Evolutionary conservation across 139 green algal genomes (phyloP), one percentile per base, ranked within the genome.

Genomic region (Edaphochlamys debaryana): DNA sequence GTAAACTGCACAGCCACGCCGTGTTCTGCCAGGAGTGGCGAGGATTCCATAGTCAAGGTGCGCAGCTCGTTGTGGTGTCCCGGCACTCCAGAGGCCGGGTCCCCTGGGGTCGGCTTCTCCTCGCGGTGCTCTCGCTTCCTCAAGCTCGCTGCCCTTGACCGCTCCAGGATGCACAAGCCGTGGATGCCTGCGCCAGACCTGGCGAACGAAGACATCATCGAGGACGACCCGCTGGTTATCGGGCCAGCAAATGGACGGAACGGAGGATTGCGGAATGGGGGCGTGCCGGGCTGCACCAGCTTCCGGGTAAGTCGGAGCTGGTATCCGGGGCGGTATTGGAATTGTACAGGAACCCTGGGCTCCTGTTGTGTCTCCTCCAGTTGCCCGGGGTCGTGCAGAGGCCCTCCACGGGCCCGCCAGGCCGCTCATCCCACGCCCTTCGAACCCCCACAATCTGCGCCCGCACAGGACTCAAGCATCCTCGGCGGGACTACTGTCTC

Each of bases 401-500:
- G 11, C 50, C 2, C 50, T 17, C 20, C 50, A 22, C 50, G 6
- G 23, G 20, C 20, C 48, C 20, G 50, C 50, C 4, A 2, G 2
- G 25, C 9, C 50, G 50, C 50, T 58, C 50, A 19, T 3, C 23
- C 9, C 6, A 58, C 50, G 4, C 25, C 48, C 58, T 7, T 6
- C 30, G 20, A 4, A 40, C 25, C 25, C 5, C 63, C 13, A 4
- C 20, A 30, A 13, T 38, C 32, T 45, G 3, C 7, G 8, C 32
- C 32, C 37, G 7, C 23, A n/a, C 70, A 79, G 70, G 70, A 79
- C 70, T 67, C 19, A 23, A 79, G 70, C 70, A 79, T 79, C 50
- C 52, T 79, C 32, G 70, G 70, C 11, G 36, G 45, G 4, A 34
- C 50, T 25, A 20, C 50, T 5, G 8, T 79, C 17, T n/a, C 32